Conservation (phyloP, 495 filamentous ascomycete genomes). For the Tuber brumale region DNA sequence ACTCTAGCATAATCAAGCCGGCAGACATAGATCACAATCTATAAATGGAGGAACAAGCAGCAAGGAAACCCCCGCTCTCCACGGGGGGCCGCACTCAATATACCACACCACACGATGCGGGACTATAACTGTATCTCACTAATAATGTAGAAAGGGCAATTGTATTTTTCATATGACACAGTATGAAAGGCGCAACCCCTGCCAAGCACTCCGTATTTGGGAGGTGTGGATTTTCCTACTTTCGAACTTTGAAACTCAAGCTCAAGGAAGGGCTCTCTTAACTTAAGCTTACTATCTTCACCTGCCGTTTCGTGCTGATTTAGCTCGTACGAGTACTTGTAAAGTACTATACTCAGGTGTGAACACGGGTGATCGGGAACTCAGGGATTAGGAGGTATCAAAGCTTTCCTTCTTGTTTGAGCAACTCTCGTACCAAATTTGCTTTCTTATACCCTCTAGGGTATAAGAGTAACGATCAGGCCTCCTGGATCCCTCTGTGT, state of each 20-base stretch:
- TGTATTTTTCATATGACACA: neutral
- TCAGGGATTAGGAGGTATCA: too few relatives aligned
- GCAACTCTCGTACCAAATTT: too few relatives aligned
- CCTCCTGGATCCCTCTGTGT: too few relatives aligned
- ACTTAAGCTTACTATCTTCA: neutral
- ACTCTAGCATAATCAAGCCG: neutral
- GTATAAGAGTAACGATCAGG: too few relatives aligned
- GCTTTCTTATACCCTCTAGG: too few relatives aligned
- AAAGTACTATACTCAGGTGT: too few relatives aligned
- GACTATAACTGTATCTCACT: neutral
- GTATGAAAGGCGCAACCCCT: neutral
- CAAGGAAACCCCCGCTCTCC: neutral
- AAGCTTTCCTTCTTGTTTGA: too few relatives aligned
- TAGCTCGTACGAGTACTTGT: too few relatives aligned
- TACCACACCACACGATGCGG: too few relatives aligned
- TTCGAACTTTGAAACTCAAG: neutral
- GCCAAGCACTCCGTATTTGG: neutral
- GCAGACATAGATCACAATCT: too few relatives aligned
- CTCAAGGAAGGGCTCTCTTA: neutral
- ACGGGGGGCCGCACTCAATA: neutral
- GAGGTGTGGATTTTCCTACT: neutral
- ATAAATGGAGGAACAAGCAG: neutral
- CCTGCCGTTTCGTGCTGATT: neutral
- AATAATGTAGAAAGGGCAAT: neutral
- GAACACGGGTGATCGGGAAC: too few relatives aligned